phyloP scores from a whole-genome alignment of 352 stramenopile species.

The Phytophthora sojae region DNA sequence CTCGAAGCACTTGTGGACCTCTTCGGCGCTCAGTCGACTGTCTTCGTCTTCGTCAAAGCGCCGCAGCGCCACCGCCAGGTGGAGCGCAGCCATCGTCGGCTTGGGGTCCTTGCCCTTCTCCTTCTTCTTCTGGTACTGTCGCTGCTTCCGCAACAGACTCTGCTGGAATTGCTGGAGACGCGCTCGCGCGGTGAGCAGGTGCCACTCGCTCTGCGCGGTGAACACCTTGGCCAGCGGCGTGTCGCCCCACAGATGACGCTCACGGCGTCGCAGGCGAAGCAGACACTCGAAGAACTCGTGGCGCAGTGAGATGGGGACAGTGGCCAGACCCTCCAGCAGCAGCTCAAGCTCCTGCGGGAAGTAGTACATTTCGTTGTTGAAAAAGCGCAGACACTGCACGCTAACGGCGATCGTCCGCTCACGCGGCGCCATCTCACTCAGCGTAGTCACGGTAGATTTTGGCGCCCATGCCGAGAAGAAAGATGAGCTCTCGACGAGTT shows the following conservation, averaged over 20 bases:
- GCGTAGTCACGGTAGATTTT: conserved; percentile 2
- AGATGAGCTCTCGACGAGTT: conserved; percentile 84
- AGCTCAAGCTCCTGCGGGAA: conserved; percentile 93
- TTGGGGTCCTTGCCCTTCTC: conserved; percentile 44
- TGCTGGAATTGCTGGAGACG: conserved; percentile 89
- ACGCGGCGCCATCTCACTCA: conserved; percentile 25
- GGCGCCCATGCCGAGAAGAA: conserved; percentile 64
- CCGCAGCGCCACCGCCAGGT: conserved; percentile 64
- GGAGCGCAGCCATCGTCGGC: conserved; percentile 38
- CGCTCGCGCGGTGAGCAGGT: conserved; percentile 85
- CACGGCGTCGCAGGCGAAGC: conserved; percentile 93
- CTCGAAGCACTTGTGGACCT: conserved; percentile 87
- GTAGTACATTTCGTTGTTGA: conserved; percentile 99
- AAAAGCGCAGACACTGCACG: conserved; percentile 95
- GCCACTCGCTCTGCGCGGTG: conserved; percentile 97
- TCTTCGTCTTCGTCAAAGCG: conserved; percentile 83
- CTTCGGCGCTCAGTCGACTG: conserved; percentile 64
- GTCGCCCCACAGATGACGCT: conserved; percentile 95
- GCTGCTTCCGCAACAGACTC: conserved; percentile 71
- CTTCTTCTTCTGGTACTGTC: conserved; percentile 52
- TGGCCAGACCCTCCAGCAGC: conserved; percentile 80
- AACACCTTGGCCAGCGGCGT: conserved; percentile 98
- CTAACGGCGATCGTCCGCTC: conserved; percentile 54
- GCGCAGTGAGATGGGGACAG: conserved; percentile 69
- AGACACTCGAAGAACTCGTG: conserved; percentile 89